phyloP scores from a whole-genome alignment of 352 stramenopile species.

The Globisporangium orthogonon region DNA sequence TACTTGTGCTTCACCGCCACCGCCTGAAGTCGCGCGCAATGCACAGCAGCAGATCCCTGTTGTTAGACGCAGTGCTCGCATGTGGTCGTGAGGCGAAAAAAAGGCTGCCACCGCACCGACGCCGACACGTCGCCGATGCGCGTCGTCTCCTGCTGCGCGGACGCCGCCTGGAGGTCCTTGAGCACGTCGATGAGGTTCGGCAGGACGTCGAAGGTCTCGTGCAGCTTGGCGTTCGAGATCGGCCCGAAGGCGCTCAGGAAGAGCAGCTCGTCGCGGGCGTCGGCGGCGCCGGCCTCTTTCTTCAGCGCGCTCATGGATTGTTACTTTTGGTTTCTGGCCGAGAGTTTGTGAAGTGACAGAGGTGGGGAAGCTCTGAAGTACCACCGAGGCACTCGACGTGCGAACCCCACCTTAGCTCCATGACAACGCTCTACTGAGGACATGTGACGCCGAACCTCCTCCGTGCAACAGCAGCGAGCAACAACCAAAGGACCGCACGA shows the following conservation, averaged over 20 bases:
- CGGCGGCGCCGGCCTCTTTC: constrained; percentile 5
- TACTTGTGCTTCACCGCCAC: constrained; percentile 78
- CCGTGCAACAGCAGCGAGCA: background rate
- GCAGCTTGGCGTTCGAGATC: constrained; percentile 61
- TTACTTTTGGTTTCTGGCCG: background rate
- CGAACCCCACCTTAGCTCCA: too few species aligned
- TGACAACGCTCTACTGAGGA: too few species aligned
- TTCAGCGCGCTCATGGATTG: constrained; percentile 5
- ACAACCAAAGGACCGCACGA: background rate
- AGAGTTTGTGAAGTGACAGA: too few species aligned
- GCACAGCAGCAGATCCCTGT: too few species aligned
- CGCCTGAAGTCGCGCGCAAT: constrained; percentile 42
- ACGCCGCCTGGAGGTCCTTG: constrained; percentile 77
- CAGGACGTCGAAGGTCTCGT: constrained; percentile 79
- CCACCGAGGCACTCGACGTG: too few species aligned
- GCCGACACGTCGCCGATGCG: constrained; percentile 75
- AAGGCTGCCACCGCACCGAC: constrained; percentile 37
- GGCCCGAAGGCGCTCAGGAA: constrained; percentile 32
- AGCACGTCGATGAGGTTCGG: constrained; percentile 81
- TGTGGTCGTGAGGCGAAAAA: background rate
- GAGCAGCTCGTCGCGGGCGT: constrained; percentile 26
- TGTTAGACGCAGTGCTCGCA: background rate
- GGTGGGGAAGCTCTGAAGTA: too few species aligned
- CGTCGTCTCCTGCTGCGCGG: constrained; percentile 67
- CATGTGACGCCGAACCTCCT: background rate